These are phyloP conservation scores for Pseudomicrostroma phylloplanum DNA, from an alignment of 1,284 basidiomycete genomes.

Conservation along the genomic window DNA sequence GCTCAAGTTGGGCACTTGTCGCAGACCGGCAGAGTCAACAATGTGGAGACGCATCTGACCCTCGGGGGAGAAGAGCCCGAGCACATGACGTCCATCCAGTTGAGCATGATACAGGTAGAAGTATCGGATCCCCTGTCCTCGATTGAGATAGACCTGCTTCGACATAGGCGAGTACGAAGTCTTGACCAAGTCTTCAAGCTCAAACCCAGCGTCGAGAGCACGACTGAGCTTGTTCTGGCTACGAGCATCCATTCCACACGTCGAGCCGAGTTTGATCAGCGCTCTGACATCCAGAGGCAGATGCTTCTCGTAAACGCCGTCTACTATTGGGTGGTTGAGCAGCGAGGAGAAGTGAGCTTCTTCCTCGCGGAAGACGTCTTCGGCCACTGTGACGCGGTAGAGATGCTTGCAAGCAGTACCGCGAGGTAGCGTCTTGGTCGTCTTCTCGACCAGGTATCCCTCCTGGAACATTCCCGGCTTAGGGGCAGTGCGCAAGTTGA, in stretches of 20 bases:
- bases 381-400: conserved; percentile 75
- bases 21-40: conserved; percentile 77
- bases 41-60: conserved; percentile 65
- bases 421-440: conserved; percentile 73
- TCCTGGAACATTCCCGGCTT: conserved; percentile 61
- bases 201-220: conserved; percentile 76
- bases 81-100: conserved; percentile 74
- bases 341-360: conserved; percentile 86
- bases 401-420: conserved; percentile 71
- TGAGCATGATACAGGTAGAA: conserved; percentile 86
- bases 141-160: conserved; percentile 68
- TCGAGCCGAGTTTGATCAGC: conserved; percentile 74
- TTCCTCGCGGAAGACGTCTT: conserved; percentile 74
- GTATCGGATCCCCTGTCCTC: conserved; percentile 69
- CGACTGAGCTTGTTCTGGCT: conserved; percentile 68
- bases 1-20: conserved; percentile 73
- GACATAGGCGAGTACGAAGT: conserved; percentile 56
- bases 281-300: conserved; percentile 79
- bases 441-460: conserved; percentile 67
- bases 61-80: conserved; percentile 72
- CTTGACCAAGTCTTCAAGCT: conserved; percentile 73
- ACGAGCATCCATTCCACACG: conserved; percentile 65
- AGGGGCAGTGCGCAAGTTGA: conserved; percentile 72
- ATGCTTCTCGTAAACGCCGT: conserved; percentile 90
- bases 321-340: conserved; percentile 87